phyloP scores from a whole-genome alignment of 2,329 filamentous ascomycete genomes.

The Aspergillus sp. region DNA sequence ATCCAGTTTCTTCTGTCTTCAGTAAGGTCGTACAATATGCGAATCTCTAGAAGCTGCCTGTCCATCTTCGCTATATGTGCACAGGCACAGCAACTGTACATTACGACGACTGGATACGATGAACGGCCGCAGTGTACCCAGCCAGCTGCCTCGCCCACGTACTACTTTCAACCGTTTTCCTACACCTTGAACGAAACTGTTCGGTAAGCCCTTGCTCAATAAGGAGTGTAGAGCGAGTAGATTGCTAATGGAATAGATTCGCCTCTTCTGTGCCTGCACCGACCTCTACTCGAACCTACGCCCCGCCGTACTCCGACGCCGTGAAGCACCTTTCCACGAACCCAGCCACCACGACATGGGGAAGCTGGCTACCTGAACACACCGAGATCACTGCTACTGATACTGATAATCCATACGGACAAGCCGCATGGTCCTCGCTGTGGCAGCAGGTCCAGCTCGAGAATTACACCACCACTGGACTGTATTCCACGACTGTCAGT shows the following conservation, averaged over 20 bases:
- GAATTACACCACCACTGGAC: slow-evolving; percentile 34
- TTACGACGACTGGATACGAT: neutral
- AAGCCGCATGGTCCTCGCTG: slow-evolving; percentile 37
- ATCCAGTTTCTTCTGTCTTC: no score
- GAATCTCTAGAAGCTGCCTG: neutral
- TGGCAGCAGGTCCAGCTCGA: slow-evolving; percentile 30
- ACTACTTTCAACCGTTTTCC: slow-evolving; percentile 1
- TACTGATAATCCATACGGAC: slow-evolving; percentile 30
- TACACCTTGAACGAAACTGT: slow-evolving; percentile 5
- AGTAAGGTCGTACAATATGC: neutral
- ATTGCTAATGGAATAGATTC: slow-evolving; percentile 16
- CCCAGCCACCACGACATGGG: slow-evolving; percentile 32
- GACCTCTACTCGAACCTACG: slow-evolving; percentile 30
- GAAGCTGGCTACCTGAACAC: slow-evolving; percentile 32
- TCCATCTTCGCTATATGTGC: neutral
- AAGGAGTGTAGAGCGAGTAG: no score
- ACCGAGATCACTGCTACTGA: slow-evolving; percentile 28
- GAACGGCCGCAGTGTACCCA: slow-evolving; percentile 4
- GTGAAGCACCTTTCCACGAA: slow-evolving; percentile 22
- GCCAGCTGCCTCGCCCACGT: neutral
- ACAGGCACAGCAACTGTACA: slow-evolving; percentile 3
- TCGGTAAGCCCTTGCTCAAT: neutral
- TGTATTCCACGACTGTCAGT: slow-evolving; percentile 53
- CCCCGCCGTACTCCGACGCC: slow-evolving; percentile 24
- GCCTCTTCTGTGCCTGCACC: slow-evolving; percentile 31